Base-by-base conservation (phyloP, 257 asterid genomes). In the Ophiorrhiza pumila region DNA sequence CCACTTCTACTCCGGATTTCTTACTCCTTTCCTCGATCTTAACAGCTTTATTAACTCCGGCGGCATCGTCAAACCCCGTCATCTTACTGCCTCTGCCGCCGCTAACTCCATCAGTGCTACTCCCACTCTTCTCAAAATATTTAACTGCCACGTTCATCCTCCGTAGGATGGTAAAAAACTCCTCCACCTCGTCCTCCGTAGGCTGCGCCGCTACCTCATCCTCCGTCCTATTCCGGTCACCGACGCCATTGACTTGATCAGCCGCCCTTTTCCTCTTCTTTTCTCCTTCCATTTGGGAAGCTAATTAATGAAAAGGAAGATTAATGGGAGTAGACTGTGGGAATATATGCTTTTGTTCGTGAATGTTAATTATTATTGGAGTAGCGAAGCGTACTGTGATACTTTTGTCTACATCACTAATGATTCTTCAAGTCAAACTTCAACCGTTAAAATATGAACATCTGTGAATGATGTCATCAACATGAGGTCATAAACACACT, bases 161-260 rank as follows among this genome's bases (percentile, higher is more conserved):
- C 78, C 86, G 68, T 17, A 85, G 65, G 56, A 82, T 85, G 0
- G 80, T 72, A 63, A 82, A 82, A 62, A 85, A 85, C 74, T 85
- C 85, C 13, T 85, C 83, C 35, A 85, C 89, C 65, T 82, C 89
- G 31, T 62, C 87, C 76, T 85, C 87, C 53, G 87, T 67, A 0
- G 88, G 88, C 35, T 81, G 64, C 50, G 81, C 4, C 41, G 60
- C 29, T 63, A 5, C 80, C 71, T 55, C 81, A 0, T 65, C 66
- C 59, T 47, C 68, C 35, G 66, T 56, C 55, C 29, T 27, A 65
- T 35, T 46, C 76, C 46, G 35, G 32, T 67, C 45, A 68, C 25
- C 50, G 53, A 72, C 29, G 29, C 52, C 45, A 27, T 62, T 70
- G 4, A 65, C 60, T 18, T 41, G 25, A n/a, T 68, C 77, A 15